Base-by-base conservation (phyloP, 768 basidiomycete genomes). In the Jaapia argillacea region DNA sequence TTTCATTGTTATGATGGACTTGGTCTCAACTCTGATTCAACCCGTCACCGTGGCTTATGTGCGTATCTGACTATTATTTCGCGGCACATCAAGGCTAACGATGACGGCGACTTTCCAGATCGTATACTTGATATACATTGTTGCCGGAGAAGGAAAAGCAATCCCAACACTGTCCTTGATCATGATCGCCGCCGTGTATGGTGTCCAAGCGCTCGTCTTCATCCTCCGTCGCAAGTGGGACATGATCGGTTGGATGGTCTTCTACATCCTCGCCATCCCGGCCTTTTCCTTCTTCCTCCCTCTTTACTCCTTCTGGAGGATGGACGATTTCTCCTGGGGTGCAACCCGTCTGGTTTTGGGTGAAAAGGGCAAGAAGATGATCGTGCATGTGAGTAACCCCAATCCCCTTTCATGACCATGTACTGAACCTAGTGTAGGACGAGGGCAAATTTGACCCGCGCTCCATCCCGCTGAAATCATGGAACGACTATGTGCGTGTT, bases 321-420 rank as follows among this genome's bases (percentile, higher is more conserved):
- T 97, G 92, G 93, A 94, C 60, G 91, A 94, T 63, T 96, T 94
- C 76, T 89, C 85, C 0, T 92, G 91, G 90, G 92, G 91, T 74
- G 72, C 75, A 21, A 94, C 92, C 1, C 86, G 89, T 77, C 59
- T 93, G 47, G 92, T 99, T 10, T 64, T 96, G 48, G 92, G 93
- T 50, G 94, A 98, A 63, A 75, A 81, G 24, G 94, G 94, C 14
- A 96, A 96, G 75, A 96, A 94, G 65, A 68, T 97, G 47, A 79
- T 98, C 52, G 80, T 97, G 35, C 93, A 98, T 60, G 90, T 92
- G 59, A 44, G 87, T 70, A 1, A 4, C 28, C 22, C 39, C 38
- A 23, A 18, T n/a, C 25, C 23, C 24, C 40, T 41, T 7, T 6
- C 24, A 6, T 22, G 12, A 21, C 18, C 25, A 20, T 6, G 26